Percentiles rank a stretch among this genome's conserved stretches.
phyloP scores from a whole-genome alignment of 164 flowering plant species.

The Tinospora cordifolia region DNA sequence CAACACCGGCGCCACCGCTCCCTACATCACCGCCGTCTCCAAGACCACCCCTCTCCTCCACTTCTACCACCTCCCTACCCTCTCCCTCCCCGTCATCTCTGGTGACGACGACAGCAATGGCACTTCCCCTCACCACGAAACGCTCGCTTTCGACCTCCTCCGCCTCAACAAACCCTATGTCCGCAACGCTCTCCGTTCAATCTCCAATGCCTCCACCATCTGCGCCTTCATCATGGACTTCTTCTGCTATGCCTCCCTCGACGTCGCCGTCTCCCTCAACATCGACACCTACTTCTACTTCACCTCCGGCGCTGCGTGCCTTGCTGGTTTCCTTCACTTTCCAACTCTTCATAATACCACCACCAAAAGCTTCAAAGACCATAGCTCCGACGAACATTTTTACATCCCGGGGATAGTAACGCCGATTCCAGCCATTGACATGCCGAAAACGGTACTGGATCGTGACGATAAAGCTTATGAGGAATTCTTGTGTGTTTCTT shows the following conservation, averaged over 20 bases:
- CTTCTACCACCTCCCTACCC: conserved; percentile 27
- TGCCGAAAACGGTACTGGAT: conserved; percentile 17
- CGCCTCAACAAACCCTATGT: conserved; percentile 26
- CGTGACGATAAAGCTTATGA: conserved; percentile 12
- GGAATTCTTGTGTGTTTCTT: background rate
- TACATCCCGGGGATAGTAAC: conserved; percentile 18
- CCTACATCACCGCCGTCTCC: conserved; percentile 21
- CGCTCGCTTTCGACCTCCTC: conserved; percentile 14
- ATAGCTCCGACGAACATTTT: background rate
- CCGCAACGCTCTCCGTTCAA: conserved; percentile 19
- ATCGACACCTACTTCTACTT: conserved; percentile 25
- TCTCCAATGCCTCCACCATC: conserved; percentile 18
- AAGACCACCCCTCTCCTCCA: conserved; percentile 16
- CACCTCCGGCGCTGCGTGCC: conserved; percentile 16
- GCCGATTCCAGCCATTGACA: conserved; percentile 12
- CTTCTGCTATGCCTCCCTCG: conserved; percentile 25
- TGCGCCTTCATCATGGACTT: conserved; percentile 28
- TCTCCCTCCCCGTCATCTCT: background rate
- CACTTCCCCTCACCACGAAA: conserved; percentile 17
- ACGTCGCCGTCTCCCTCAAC: conserved; percentile 15
- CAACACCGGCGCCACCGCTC: conserved; percentile 14
- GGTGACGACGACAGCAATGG: background rate
- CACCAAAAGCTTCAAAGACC: conserved; percentile 11
- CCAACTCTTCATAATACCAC: conserved; percentile 9
- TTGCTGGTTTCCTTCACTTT: conserved; percentile 14